These are phyloP conservation scores for Plasmopara halstedii DNA, from an alignment of 352 stramenopile species.

Conservation along the genomic window DNA sequence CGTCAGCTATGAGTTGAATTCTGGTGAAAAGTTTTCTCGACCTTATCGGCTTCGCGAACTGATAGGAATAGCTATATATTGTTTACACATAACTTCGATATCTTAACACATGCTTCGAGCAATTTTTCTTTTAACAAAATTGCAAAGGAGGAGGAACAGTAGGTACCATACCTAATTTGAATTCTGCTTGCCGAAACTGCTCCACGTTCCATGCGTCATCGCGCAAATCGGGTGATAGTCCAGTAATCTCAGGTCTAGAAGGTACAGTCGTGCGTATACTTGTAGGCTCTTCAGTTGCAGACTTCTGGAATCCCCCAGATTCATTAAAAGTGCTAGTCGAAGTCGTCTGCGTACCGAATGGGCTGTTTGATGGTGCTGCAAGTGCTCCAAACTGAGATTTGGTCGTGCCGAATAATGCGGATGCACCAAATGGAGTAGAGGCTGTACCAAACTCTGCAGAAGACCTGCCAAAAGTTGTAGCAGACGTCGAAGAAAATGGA, in stretches of 20 bases:
- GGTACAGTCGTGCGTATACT: conserved; percentile 4
- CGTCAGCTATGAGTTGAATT: too few species aligned
- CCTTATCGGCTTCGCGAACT: too few species aligned
- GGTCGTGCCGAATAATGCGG: conserved; percentile 6
- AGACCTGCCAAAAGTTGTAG: conserved; percentile 11
- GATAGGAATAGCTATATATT: too few species aligned
- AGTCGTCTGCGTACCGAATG: conserved; percentile 19
- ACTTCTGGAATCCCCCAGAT: conserved; percentile 10
- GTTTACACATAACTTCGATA: too few species aligned
- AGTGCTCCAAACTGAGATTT: conserved; percentile 12
- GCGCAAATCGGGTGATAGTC: conserved; percentile 21
- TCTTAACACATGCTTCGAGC: too few species aligned
- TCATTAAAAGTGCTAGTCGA: conserved; percentile 5
- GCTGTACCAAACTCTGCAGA: conserved; percentile 12
- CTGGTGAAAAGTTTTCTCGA: too few species aligned
- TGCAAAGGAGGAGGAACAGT: conserved; percentile 45
- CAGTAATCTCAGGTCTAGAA: conserved; percentile 6
- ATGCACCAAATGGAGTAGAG: conserved; percentile 14
- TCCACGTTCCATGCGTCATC: conserved; percentile 57
- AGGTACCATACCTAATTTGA: conserved; percentile 51
- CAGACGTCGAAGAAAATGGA: conserved; percentile 12
- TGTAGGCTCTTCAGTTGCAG: conserved; percentile 2
- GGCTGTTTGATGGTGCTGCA: conserved; percentile 20
- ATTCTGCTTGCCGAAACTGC: conserved; percentile 49
- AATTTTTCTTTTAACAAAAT: conserved; percentile 31